phyloP scores from a whole-genome alignment of 345 rosid genomes.

The Eucalyptus globulus region DNA sequence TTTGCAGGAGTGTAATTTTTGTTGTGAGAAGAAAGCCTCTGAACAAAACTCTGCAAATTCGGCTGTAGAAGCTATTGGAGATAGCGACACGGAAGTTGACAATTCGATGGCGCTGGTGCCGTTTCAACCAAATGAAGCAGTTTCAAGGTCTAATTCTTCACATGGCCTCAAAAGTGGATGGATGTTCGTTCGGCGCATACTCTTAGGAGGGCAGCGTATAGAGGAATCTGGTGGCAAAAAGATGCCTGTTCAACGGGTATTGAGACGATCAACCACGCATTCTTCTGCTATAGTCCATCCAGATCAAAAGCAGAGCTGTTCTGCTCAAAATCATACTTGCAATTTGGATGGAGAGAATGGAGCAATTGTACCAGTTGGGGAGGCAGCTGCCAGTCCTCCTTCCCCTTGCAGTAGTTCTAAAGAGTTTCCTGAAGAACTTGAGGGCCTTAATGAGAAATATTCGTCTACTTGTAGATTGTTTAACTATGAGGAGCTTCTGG shows the following conservation, averaged over 20 bases:
- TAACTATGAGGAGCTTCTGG: constrained; percentile 58
- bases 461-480: constrained; percentile 80
- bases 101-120: constrained; percentile 50
- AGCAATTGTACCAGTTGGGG: constrained; percentile 36
- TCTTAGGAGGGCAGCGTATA: constrained; percentile 14
- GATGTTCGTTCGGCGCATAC: constrained; percentile 36
- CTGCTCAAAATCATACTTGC: constrained; percentile 16
- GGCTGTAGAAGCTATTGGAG: background rate
- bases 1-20: background rate
- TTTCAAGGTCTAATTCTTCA: background rate
- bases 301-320: constrained; percentile 35
- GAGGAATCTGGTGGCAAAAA: constrained; percentile 36
- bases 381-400: constrained; percentile 16
- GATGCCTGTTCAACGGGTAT: constrained; percentile 31
- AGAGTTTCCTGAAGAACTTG: constrained; percentile 47
- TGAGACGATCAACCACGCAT: constrained; percentile 32
- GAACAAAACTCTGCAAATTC: background rate
- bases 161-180: constrained; percentile 38
- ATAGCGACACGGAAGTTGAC: background rate
- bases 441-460: constrained; percentile 50
- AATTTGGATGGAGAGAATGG: constrained; percentile 40
- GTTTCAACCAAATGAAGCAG: constrained; percentile 9
- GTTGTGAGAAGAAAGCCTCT: background rate
- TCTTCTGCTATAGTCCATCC: constrained; percentile 56
- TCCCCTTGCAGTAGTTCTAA: constrained; percentile 20